Evolutionary conservation across 495 filamentous ascomycete genomes (phyloP).

Genomic region (Podospora pseudocomata): DNA sequence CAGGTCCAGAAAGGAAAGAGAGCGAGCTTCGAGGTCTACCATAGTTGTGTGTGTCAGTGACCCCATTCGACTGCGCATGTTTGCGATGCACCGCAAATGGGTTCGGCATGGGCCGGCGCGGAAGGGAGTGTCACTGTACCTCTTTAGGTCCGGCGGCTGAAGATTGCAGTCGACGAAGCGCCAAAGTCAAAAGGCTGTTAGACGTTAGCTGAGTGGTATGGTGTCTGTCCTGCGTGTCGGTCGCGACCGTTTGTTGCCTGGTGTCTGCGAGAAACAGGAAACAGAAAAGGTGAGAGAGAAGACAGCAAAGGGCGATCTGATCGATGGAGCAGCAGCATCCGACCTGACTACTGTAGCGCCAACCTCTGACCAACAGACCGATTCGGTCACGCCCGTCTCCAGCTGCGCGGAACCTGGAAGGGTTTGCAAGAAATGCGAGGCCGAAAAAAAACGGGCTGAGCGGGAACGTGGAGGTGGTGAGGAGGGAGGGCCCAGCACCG

Average conservation of each 20-base stretch:
- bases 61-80: neutral
- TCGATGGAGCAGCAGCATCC: neutral
- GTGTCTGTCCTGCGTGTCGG: neutral
- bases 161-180: neutral
- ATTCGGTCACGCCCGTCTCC: neutral
- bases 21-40: neutral
- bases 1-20: neutral
- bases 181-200: neutral
- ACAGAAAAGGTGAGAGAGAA: neutral
- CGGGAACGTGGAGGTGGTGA: slow-evolving; percentile 12
- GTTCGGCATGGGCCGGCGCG: slow-evolving; percentile 16
- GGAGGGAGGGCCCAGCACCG: slow-evolving; percentile 17
- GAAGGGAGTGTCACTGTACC: slow-evolving; percentile 8
- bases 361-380: neutral
- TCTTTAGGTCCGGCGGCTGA: neutral
- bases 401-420: neutral
- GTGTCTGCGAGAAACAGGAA: neutral
- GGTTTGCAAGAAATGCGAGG: neutral
- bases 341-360: neutral
- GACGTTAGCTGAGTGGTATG: neutral
- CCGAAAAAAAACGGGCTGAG: slow-evolving; percentile 14
- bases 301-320: neutral
- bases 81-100: neutral
- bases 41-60: neutral
- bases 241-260: neutral